phyloP scores from a whole-genome alignment of 73 alveolate species.

The Stentor roeselii region DNA sequence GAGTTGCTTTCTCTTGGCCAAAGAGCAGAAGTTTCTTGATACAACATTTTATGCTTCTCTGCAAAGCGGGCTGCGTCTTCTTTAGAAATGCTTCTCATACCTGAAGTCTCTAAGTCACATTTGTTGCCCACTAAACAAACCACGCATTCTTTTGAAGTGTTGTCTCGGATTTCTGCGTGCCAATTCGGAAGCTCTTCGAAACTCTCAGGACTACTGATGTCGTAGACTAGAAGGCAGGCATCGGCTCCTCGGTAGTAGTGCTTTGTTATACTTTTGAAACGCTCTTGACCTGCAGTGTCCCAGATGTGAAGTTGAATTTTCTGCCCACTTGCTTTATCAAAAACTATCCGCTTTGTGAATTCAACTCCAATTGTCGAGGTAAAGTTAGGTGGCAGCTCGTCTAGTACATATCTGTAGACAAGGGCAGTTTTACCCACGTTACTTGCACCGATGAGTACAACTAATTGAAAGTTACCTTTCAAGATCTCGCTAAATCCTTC shows the following conservation, averaged over 20 bases:
- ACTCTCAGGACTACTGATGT: slow-evolving; percentile 26
- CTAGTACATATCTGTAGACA: slow-evolving; percentile 33
- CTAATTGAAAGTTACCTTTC: background rate
- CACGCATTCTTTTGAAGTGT: slow-evolving; percentile 24
- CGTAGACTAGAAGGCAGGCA: slow-evolving; percentile 37
- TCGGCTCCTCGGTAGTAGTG: slow-evolving; percentile 43
- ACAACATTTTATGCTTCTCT: background rate
- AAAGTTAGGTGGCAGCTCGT: slow-evolving; percentile 20
- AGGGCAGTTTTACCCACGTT: slow-evolving; percentile 44
- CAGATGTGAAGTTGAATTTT: slow-evolving; percentile 47
- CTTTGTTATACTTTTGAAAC: slow-evolving; percentile 35
- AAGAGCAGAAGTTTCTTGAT: slow-evolving; percentile 17
- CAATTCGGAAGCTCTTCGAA: slow-evolving; percentile 25
- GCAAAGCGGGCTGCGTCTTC: slow-evolving; percentile 3
- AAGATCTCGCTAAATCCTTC: slow-evolving; percentile 1
- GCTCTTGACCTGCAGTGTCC: slow-evolving; percentile 71
- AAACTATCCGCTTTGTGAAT: slow-evolving; percentile 21
- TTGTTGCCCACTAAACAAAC: slow-evolving; percentile 39
- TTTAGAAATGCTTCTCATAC: slow-evolving; percentile 21
- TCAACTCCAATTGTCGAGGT: slow-evolving; percentile 46
- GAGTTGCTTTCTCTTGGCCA: slow-evolving; percentile 8
- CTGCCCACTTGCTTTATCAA: background rate
- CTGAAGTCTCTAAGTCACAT: slow-evolving; percentile 19
- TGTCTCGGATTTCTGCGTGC: slow-evolving; percentile 23
- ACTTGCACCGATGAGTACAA: slow-evolving; percentile 42